Evolutionary conservation across 441 rosid species (phyloP).

Genomic region (Gossypium trilobum): DNA sequence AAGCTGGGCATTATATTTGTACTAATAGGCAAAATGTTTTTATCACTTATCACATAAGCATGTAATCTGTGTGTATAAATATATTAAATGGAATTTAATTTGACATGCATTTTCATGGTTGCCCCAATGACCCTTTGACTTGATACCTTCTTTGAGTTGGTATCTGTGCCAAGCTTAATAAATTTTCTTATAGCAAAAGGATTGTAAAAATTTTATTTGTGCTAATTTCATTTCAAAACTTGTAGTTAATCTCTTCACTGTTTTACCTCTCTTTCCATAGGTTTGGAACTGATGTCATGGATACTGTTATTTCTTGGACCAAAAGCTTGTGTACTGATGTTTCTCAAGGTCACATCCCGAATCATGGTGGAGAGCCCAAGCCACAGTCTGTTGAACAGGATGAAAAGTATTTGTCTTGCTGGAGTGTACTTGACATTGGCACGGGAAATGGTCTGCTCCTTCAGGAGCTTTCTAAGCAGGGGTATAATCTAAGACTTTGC

Average conservation of each 20-base stretch:
- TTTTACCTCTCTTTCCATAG: constrained; percentile 26
- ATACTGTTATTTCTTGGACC: constrained; percentile 76
- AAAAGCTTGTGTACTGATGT: constrained; percentile 58
- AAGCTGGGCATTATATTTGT: neutral
- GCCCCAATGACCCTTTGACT: neutral
- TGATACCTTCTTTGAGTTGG: too few relatives aligned
- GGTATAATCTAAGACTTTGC: constrained; percentile 46
- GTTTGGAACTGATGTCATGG: constrained; percentile 95
- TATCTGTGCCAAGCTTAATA: neutral
- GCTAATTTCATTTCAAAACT: neutral
- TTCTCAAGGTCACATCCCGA: constrained; percentile 41
- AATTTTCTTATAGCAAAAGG: neutral
- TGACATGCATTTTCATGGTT: neutral
- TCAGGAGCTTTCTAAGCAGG: constrained; percentile 87
- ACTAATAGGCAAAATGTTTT: neutral
- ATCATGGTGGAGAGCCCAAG: constrained; percentile 32
- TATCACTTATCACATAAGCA: neutral
- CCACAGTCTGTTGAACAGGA: constrained; percentile 39
- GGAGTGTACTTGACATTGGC: constrained; percentile 93
- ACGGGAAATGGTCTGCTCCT: constrained; percentile 94
- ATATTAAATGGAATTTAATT: constrained; percentile 2
- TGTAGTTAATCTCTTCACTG: neutral
- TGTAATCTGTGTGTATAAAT: neutral
- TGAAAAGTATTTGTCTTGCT: constrained; percentile 50
- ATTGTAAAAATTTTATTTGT: neutral